Base-by-base conservation (phyloP, 495 filamentous ascomycete species). In the Chaetomium cochliodes region DNA sequence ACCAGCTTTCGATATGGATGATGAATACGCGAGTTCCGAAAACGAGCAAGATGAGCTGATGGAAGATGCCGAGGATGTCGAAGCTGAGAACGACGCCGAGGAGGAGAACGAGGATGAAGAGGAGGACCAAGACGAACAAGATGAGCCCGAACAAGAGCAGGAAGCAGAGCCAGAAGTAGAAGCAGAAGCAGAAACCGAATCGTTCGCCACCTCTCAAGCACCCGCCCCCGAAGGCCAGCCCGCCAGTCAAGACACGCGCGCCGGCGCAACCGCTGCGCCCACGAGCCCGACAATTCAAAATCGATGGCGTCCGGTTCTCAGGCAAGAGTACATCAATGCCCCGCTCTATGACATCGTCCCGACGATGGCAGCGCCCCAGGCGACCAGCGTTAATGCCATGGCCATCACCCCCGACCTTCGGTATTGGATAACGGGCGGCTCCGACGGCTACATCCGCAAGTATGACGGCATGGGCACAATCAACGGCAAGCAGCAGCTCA, bases 401-500 rank as follows among this genome's bases (percentile, higher is more conserved):
- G 87, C 92, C 26, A 85, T 94, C 41, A 99, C 94, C 1, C 92
- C 92, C 18, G 96, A 98, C 76, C 91, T 97, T 83, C 85, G 92
- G 65, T 99, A 91, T 86, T 91, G 96, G 68, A 92, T 98, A 74
- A 96, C 87, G 30, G 94, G 93, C 39, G 94, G 94, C 0, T 88
- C 89, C 7, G 94, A 99, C 79, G 92, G 94, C 54, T 98, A 96
- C 72, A 90, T 97, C 61, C 85, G 94, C 42, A 96, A 96, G 69
- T 98, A 91, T 78, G 93, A 99, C 76, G 96, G 96, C 84, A 87
- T 91, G 50, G 92, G 90, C 18, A 96, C 94, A 11, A 92, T 92
- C 65, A 99, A 99, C 74, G 92, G 92, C 66, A 97, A 96, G 74
- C 85, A 91, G 39, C 88, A 92, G 74, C 79, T 99, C 68, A 99